Evolutionary conservation across 306 rosid genomes (phyloP).

Genomic region (Sicyos baderoa): DNA sequence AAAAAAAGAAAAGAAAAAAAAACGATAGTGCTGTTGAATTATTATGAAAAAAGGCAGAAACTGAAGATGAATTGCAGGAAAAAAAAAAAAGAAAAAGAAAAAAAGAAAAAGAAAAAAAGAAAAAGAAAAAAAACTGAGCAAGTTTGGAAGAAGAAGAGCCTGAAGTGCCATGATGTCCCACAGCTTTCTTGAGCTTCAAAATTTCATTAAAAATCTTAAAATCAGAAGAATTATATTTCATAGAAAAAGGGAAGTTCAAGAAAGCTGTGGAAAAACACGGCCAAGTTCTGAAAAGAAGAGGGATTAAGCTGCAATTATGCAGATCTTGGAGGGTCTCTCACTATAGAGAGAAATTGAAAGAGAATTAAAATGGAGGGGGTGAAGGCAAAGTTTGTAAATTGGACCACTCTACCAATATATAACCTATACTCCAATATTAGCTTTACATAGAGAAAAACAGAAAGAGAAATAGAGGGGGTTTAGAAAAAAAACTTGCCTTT

Average conservation of each 20-base stretch:
- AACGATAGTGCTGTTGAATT: background rate
- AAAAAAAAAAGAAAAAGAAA: background rate
- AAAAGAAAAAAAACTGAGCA: background rate
- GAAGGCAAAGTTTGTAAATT: background rate
- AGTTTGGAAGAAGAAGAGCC: background rate
- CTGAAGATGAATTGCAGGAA: background rate
- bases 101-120: background rate
- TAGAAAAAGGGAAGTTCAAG: constrained; percentile 65
- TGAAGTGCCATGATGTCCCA: constrained; percentile 47
- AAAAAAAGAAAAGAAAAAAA: background rate
- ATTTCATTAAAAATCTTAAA: background rate
- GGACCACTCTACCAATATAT: constrained; percentile 14
- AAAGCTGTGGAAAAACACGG: constrained; percentile 99
- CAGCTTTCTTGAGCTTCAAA: constrained; percentile 99
- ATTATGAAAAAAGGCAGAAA: background rate
- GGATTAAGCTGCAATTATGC: background rate
- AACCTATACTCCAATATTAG: constrained; percentile 31
- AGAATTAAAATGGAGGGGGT: background rate
- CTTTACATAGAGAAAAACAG: constrained; percentile 46
- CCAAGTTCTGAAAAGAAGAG: constrained; percentile 36
- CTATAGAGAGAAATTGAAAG: background rate
- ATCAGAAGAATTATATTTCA: background rate
- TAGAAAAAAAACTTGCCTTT: constrained; percentile 28
- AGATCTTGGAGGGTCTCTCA: background rate
- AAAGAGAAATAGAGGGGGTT: constrained; percentile 1